phyloP scores from a whole-genome alignment of 2,329 filamentous ascomycete genomes.

The Neurospora crassa region DNA sequence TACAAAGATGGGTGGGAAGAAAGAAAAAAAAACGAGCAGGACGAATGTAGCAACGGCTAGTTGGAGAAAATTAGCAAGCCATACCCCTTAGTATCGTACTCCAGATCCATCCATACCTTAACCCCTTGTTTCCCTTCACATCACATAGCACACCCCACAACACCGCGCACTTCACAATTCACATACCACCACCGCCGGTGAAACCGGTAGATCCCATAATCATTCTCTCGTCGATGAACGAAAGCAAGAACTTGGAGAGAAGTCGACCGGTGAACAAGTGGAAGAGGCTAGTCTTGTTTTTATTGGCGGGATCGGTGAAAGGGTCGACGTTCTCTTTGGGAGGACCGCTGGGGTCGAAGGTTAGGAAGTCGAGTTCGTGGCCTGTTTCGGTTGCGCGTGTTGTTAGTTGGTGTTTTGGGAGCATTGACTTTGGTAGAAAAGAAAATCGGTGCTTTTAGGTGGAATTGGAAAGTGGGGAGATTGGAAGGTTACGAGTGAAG shows the following conservation, averaged over 20 bases:
- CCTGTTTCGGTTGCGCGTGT: slow-evolving; percentile 16
- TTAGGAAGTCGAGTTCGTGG: slow-evolving; percentile 34
- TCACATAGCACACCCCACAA: not conserved
- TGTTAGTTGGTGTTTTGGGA: not conserved
- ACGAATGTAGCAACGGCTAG: not conserved
- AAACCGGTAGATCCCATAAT: slow-evolving; percentile 28
- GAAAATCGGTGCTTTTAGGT: no score
- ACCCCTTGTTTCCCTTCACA: not conserved
- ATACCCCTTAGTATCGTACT: not conserved
- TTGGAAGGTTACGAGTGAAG: not conserved
- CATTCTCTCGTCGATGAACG: slow-evolving; percentile 40
- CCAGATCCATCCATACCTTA: no score
- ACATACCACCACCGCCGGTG: not conserved
- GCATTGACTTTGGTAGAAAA: not conserved
- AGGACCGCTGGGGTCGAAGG: slow-evolving; percentile 33
- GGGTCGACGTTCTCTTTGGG: slow-evolving; percentile 35
- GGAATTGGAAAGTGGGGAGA: no score
- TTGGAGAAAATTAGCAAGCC: not conserved
- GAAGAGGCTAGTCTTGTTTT: not conserved
- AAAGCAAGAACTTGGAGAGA: slow-evolving; percentile 44
- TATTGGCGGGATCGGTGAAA: slow-evolving; percentile 30
- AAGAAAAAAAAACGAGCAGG: not conserved
- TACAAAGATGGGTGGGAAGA: not conserved
- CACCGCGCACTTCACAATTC: not conserved
- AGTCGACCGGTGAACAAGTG: slow-evolving; percentile 33